Evolutionary conservation across 2,329 filamentous ascomycete genomes (phyloP), one percentile per base, ranked within the genome.

Genomic region (Lizonia empirigonia): DNA sequence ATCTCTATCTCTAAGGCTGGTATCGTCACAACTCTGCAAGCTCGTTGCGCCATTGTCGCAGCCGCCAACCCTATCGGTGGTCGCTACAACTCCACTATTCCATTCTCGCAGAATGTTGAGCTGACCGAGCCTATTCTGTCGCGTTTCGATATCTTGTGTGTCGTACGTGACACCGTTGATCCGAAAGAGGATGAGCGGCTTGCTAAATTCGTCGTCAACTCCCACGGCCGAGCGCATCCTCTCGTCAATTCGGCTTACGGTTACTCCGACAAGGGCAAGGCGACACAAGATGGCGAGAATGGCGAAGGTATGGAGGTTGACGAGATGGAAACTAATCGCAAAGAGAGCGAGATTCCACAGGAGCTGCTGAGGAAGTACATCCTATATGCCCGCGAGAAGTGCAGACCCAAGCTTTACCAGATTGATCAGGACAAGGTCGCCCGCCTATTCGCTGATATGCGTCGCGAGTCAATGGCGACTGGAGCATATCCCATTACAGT

Each of bases 1-100:
- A 99, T 99, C 62, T 97, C 93, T 55, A 99, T 99, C 69, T 96
- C 91, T 59, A 99, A 99, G 73, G 94, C 94, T 0, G 94, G 94
- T 75, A 99, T 99, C 55, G 94, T 99, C 34, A 99, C 94, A 1
- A 97, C 94, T 0, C 81, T 99, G 1, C 93, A 99, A 74, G 94
- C 94, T 34, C 88, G 94, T 30, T 99, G 94, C 73, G 91, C 92
- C 45, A 95, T 99, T 62, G 91, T 99, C 59, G 94, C 94, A 13
- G 94, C 94, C 1, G 94, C 94, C 64, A 99, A 99, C 76, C 94
- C 94, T 0, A 93, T 96, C 54, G 93, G 92, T 37, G 94, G 94
- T 18, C 89, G 94, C 35, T 99, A 99, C 78, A 97, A 97, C 76
- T 91, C 90, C 32, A 97, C 92, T 0, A 90, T 96, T 29, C 93